Conservation (phyloP, 768 basidiomycete genomes). For the Termitomyces titanicus region DNA sequence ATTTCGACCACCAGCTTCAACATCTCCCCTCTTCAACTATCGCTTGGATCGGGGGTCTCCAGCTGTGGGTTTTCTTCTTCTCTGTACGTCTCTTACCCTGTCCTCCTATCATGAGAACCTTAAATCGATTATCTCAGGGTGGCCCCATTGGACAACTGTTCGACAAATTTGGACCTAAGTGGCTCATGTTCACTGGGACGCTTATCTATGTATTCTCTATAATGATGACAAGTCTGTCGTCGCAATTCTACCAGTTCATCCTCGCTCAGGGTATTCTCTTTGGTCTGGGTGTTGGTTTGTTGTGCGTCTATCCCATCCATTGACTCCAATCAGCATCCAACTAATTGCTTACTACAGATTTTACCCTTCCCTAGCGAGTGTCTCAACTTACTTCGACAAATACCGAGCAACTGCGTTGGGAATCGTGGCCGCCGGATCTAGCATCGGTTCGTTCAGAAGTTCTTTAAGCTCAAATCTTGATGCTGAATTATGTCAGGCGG, state of each 20-base stretch:
- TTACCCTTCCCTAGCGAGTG: constrained; percentile 64
- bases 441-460: constrained; percentile 39
- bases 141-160: constrained; percentile 57
- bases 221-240: constrained; percentile 58
- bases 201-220: constrained; percentile 45
- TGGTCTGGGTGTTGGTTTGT: constrained; percentile 58
- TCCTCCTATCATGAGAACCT: neutral
- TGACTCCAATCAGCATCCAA: constrained; percentile 8
- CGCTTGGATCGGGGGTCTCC: constrained; percentile 70
- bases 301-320: constrained; percentile 38
- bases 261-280: constrained; percentile 63
- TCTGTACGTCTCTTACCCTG: constrained; percentile 40
- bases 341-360: constrained; percentile 39
- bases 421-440: constrained; percentile 66
- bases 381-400: constrained; percentile 61
- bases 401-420: constrained; percentile 73
- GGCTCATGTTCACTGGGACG: constrained; percentile 50
- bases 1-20: constrained; percentile 54
- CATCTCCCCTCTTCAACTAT: constrained; percentile 50
- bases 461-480: neutral
- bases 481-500: constrained; percentile 42
- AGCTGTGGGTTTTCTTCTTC: constrained; percentile 68
- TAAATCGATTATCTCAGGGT: constrained; percentile 38
- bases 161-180: constrained; percentile 56
- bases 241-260: constrained; percentile 56